Evolutionary conservation across 2,329 filamentous ascomycete species (phyloP), one percentile per base, ranked within the genome.

Genomic region (Moelleriella libera): DNA sequence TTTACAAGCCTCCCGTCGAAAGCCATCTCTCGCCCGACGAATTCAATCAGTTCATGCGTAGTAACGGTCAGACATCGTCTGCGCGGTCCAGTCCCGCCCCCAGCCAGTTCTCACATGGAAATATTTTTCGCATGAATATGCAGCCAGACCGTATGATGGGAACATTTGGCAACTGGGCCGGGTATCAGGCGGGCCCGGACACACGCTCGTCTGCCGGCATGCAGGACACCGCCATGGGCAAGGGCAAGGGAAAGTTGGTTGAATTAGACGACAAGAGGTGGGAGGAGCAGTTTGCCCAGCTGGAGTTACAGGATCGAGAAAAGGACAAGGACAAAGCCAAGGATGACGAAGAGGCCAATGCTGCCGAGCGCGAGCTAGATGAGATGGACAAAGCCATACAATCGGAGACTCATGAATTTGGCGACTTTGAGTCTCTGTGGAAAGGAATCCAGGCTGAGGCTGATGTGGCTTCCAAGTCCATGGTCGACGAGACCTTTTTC

Each of bases 231-330:
- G 32, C 8, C 46, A 72, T 77, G 53, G 71, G 67, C 45, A 85
- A 88, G 64, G 86, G 85, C 50, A 97, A 97, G 63, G 89, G 85
- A 40, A 94, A 94, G 65, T 79, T 97, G 68, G 83, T 97, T 10
- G 92, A 97, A 68, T 76, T 97, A 29, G 88, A 96, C 61, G 90
- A 98, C 57, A 72, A 83, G 59, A 84, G 94, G 60, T 97, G 92
- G 92, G 90, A 97, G 66, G 87, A 88, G 57, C 88, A 97, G 64
- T 98, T 98, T 64, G 85, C 88, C 49, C 80, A 92, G 65, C 82
- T 96, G 61, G 87, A 90, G 62, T 68, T 83, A 52, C 72, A 81
- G 51, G 76, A 82, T 59, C 67, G 75, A 56, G 64, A 54, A 42
- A 21, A 21, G 21, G 21, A 21, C 21, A 21, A 21, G 21, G 21